Evolutionary conservation across 179 eudicot species (phyloP), one percentile per base, ranked within the genome.

Genomic region (Nepenthes alata): DNA sequence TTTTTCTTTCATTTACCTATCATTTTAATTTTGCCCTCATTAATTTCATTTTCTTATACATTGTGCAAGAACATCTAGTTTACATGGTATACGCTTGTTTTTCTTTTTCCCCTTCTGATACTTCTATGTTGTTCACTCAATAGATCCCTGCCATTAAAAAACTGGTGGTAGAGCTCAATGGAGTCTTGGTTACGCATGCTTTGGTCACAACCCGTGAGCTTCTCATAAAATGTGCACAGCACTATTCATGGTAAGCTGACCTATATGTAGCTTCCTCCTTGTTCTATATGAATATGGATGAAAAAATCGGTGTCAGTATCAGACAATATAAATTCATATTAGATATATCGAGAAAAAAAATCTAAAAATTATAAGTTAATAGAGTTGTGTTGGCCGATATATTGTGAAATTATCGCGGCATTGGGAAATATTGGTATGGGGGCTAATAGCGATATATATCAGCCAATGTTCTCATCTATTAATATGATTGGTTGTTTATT

Each of bases 161-260:
- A 54, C 62, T 68, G 69, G 86, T 73, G n/a, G 90, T 94, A 59
- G 99, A 94, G 78, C 99, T 94, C 55, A 94, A 94, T 67, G 99
- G 99, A 38, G 88, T 94, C 64, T 75, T 87, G 67, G 85, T 94
- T 45, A 87, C 95, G 47, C 99, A 94, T 87, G 99, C 97, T 72
- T 71, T 94, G 72, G 86, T 90, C 62, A 90, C 94, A 57, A 67
- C 82, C 56, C 75, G 84, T 47, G 95, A 94, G 69, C 78, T 94
- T 73, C 78, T 80, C 67, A 61, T 94, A 35, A 90, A 84, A 80
- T 94, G 97, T 72, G 97, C 91, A 8, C 94, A 83, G 36, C 99
- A 94, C 64, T 94, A 94, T 79, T 94, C 99, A 71, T 94, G 99
- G 99, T 87, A 62, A 78, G 76, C 35, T 25, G 6, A 25, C 54